Conservation (phyloP, 768 basidiomycete species). For the Candolleomyces eurysporus region DNA sequence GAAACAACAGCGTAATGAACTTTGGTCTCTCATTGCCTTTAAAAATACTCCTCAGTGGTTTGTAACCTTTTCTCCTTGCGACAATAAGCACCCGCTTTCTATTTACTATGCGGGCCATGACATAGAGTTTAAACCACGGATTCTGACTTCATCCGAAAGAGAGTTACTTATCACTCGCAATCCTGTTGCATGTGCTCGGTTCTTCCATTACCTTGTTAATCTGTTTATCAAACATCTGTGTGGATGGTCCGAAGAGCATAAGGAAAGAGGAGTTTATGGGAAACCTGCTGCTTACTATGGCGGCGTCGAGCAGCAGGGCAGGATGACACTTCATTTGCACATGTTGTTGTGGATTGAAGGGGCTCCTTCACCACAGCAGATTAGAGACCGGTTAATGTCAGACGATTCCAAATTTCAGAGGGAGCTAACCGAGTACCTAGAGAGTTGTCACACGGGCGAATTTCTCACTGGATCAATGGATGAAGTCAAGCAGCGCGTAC, state of each 20-base stretch:
- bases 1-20: conserved; percentile 28
- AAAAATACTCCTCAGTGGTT: conserved; percentile 31
- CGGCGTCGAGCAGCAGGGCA: conserved; percentile 4
- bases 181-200: not conserved
- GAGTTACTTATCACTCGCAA: not conserved
- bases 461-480: not conserved
- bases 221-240: conserved; percentile 16
- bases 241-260: conserved; percentile 12
- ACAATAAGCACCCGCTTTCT: conserved; percentile 27
- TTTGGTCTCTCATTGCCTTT: conserved; percentile 24
- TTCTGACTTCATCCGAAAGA: not conserved
- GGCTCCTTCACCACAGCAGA: not conserved
- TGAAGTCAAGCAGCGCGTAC: not conserved
- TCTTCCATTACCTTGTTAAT: not conserved
- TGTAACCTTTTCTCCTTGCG: conserved; percentile 30
- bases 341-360: conserved; percentile 9
- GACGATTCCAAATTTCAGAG: not conserved
- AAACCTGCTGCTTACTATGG: conserved; percentile 8
- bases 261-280: conserved; percentile 2
- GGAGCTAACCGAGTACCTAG: not conserved
- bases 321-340: conserved; percentile 9
- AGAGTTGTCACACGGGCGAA: not conserved
- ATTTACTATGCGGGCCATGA: conserved; percentile 24
- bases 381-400: not conserved
- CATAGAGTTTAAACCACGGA: conserved; percentile 17